Base-by-base conservation (phyloP, 768 basidiomycete species). In the Boletus subparvulus region DNA sequence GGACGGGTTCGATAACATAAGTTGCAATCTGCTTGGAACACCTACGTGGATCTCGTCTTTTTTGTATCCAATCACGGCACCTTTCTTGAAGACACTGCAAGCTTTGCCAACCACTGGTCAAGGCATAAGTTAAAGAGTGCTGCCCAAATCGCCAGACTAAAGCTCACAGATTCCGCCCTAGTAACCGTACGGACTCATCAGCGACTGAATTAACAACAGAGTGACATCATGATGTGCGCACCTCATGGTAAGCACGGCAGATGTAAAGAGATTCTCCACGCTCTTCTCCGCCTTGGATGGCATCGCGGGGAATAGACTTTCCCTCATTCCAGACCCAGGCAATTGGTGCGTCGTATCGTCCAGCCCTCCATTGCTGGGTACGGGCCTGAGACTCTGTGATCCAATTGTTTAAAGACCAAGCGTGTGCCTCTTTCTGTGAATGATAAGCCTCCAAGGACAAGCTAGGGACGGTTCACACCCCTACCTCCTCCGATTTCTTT, bases 321-420 rank as follows among this genome's bases (percentile, higher is more conserved):
- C 86, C 86, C 41, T 82, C 73, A 39, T 75, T 80, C 47, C 85
- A 76, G 36, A 88, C 62, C 89, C 89, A 92, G 21, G 81, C 82
- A 13, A 78, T 76, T 4, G 86, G 83, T 1, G 67, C 75, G 0
- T 68, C 66, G 19, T 77, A 77, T 1, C 79, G 80, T 19, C 77
- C 68, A 13, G 65, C 63, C 61, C 75, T 68, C 74, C 77, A 87
- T 11, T 76, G 70, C 7, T 75, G 69, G 12, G 84, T 83, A 57
- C 84, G 83, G n/a, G 45, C 54, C 60, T 80, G 75, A 6, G 87
- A 85, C 0, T 85, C 86, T 7, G 73, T 59, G 21, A 82, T 42
- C 88, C 89, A 90, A 33, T 75, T 75, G 54, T 72, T 69, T 7
- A 71, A 61, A 51, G 75, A 79, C 83, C 84, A 86, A 14, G 67